Percentiles rank a stretch among this genome's conserved stretches.
These are phyloP conservation scores for Geranium rotundifolium DNA, from an alignment of 345 rosid genomes.

Conservation along the genomic window DNA sequence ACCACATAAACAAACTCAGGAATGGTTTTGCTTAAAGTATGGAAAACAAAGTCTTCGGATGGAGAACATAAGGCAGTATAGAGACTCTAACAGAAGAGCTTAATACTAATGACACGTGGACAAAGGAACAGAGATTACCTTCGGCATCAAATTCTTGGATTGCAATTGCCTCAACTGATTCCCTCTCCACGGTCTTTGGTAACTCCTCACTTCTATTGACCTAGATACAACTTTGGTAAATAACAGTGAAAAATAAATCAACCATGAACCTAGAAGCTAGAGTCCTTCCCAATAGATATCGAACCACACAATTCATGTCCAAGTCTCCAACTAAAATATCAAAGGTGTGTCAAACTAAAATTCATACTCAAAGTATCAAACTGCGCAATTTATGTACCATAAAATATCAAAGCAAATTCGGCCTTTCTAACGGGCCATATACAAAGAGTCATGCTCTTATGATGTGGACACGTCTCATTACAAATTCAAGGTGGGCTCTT, in stretches of 20 bases:
- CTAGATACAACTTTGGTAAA: slow-evolving; percentile 24
- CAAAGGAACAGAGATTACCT: slow-evolving; percentile 31
- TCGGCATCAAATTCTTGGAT: slow-evolving; percentile 19
- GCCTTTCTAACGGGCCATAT: neutral
- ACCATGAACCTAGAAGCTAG: neutral
- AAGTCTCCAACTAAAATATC: too few relatives aligned
- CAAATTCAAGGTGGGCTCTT: neutral
- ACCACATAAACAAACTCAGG: too few relatives aligned
- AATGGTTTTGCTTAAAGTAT: neutral
- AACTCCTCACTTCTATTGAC: slow-evolving; percentile 56
- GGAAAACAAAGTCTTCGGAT: neutral
- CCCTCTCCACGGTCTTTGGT: slow-evolving; percentile 27
- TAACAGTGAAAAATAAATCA: neutral
- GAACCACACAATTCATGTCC: too few relatives aligned
- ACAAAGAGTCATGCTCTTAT: neutral
- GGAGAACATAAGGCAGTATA: too few relatives aligned
- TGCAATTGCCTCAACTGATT: slow-evolving; percentile 29
- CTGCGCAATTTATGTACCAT: neutral
- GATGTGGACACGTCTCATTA: neutral
- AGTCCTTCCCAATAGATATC: too few relatives aligned
- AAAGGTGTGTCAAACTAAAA: neutral
- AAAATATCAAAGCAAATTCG: neutral
- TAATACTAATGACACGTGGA: neutral
- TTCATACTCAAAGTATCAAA: neutral
- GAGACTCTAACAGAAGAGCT: neutral